Conservation (phyloP, 164 flowering plant species). For the Stephania yunnanensis region DNA sequence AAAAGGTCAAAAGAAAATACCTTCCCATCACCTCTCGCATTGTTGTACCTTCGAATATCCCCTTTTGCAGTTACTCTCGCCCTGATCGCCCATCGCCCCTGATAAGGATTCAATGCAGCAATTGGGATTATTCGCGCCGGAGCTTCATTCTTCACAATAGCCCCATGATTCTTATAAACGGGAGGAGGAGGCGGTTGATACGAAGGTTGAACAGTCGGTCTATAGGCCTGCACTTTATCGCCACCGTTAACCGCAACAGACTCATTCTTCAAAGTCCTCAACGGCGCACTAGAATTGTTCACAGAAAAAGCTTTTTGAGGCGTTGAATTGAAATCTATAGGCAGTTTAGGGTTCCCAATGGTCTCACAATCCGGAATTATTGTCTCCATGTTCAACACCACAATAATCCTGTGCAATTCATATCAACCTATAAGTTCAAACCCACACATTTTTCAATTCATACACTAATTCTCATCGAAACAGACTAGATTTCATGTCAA, state of each 20-base stretch:
- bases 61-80: conserved; percentile 98
- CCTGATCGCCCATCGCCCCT: conserved; percentile 97
- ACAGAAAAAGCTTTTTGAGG: conserved; percentile 28
- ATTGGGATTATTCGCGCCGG: conserved; percentile 92
- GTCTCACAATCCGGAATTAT: conserved; percentile 67
- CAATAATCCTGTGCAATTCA: conserved; percentile 57
- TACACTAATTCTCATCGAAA: neutral
- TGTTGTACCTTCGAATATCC: conserved; percentile 86
- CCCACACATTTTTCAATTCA: neutral
- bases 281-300: conserved; percentile 15
- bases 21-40: conserved; percentile 97
- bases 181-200: conserved; percentile 93
- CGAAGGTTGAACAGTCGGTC: conserved; percentile 74
- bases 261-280: neutral
- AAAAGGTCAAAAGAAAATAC: conserved; percentile 98
- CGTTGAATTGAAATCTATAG: conserved; percentile 27
- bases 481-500: too few relatives aligned
- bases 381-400: conserved; percentile 84
- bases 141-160: conserved; percentile 88
- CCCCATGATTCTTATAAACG: conserved; percentile 64
- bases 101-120: conserved; percentile 90
- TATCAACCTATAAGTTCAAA: too few relatives aligned
- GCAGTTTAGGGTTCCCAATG: conserved; percentile 67
- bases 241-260: conserved; percentile 23
- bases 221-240: conserved; percentile 34